Evolutionary conservation across 257 asterid genomes (phyloP), one percentile per base, ranked within the genome.

Genomic region (Nicotiana obtusifolia): DNA sequence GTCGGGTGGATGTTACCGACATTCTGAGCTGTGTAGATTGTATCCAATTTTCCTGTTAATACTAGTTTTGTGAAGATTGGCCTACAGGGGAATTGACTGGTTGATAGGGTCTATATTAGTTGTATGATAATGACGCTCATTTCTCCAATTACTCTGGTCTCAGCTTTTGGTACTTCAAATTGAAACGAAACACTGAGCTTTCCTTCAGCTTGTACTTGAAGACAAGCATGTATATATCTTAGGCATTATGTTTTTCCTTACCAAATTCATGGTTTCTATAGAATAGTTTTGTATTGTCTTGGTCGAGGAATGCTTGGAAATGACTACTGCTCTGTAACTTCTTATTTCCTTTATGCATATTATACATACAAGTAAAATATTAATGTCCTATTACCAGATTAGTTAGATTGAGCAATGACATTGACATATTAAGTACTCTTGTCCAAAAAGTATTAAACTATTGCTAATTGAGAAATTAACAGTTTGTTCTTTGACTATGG

Each of bases 1-100:
- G 83, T 89, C 1, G 97, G 93, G 30, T 90, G 95, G 91, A 84
- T 92, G 91, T 77, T 91, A 14, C 96, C 94, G 4, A 86, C 90
- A 49, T 90, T 91, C 88, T 91, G 86, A 93, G 85, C 26, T 31
- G 3, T 47, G 52, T 77, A 68, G 81, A 65, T 57, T 69, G 68
- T 65, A 69, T 44, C 81, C 67, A 33, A 60, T 57, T 84, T 83
- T 77, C 64, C 10, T 61, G 82, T 59, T 30, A 83, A 77, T 86
- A 59, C 66, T 84, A 81, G 75, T 82, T 81, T 81, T 82, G 83
- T 54, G 78, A 60, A 47, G 87, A 80, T 81, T 78, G 84, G 77
- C 75, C 73, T 80, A 75, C 73, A 24, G 77, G 80, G 80, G 76
- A 52, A 62, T 81, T 68, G 41, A 75, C 17, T 49, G 16, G 62